phyloP scores from a whole-genome alignment of 1,284 basidiomycete genomes.

The Boletus semigastroideus region DNA sequence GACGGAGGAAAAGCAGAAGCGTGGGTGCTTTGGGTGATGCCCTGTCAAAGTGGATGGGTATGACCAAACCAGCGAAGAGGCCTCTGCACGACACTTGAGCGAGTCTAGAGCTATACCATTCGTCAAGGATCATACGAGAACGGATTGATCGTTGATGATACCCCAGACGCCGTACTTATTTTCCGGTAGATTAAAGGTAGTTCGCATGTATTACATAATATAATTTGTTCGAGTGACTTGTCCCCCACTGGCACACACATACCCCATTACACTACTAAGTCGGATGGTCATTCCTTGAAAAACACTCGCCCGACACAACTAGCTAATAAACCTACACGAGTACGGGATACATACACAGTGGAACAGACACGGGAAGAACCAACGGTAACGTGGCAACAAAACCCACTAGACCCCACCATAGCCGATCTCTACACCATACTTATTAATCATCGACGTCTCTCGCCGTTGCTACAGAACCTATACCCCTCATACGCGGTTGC shows the following conservation, averaged over 20 bases:
- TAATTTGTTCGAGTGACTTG: not conserved
- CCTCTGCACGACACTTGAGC: constrained; percentile 1
- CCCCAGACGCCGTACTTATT: not conserved
- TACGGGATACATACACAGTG: constrained; percentile 1
- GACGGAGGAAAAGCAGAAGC: constrained; percentile 9
- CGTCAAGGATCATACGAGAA: not conserved
- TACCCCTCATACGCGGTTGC: constrained; percentile 1
- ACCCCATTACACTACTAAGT: constrained; percentile 12
- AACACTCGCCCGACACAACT: not conserved
- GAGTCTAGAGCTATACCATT: not conserved
- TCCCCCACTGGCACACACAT: constrained; percentile 6
- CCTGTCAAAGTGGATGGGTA: constrained; percentile 24
- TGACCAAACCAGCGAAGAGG: not conserved
- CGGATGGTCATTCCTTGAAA: constrained; percentile 33
- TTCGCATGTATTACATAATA: constrained; percentile 22
- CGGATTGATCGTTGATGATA: not conserved
- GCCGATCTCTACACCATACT: constrained; percentile 12
- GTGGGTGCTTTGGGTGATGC: constrained; percentile 3
- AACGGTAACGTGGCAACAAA: constrained; percentile 8
- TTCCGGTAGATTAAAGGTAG: not conserved
- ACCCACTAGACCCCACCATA: not conserved
- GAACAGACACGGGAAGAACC: constrained; percentile 4
- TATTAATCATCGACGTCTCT: not conserved
- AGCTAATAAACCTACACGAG: not conserved
- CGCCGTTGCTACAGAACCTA: constrained; percentile 9